Evolutionary conservation across 441 rosid species (phyloP).

Genomic region (Populus trichocarpa): DNA sequence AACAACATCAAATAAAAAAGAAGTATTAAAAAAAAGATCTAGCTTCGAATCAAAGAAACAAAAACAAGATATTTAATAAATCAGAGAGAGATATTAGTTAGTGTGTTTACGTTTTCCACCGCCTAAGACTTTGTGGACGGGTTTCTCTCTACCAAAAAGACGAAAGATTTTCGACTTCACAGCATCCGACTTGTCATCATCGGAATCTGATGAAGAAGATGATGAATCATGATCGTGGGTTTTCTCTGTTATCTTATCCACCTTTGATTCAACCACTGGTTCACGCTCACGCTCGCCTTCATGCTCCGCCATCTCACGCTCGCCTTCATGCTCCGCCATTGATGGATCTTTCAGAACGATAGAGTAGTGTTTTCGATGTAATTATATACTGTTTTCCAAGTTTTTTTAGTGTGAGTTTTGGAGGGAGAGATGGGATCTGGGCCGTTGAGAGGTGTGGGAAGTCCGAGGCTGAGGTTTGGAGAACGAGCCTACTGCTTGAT

Average conservation of each 20-base stretch:
- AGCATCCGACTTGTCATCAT: slow-evolving; percentile 50
- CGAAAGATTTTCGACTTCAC: slow-evolving; percentile 58
- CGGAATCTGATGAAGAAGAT: slow-evolving; percentile 71
- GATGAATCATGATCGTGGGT: slow-evolving; percentile 36
- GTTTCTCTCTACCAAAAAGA: slow-evolving; percentile 82
- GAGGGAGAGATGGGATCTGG: slow-evolving; percentile 14
- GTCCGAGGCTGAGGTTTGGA: slow-evolving; percentile 14
- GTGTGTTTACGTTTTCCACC: slow-evolving; percentile 66
- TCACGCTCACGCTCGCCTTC: slow-evolving; percentile 41
- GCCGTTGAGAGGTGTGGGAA: slow-evolving; percentile 19
- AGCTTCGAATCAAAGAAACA: not conserved
- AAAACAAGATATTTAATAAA: not conserved
- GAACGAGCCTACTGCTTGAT: slow-evolving; percentile 2
- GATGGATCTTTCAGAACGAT: slow-evolving; percentile 1
- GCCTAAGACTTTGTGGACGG: slow-evolving; percentile 82
- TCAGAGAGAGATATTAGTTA: not conserved
- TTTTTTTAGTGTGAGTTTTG: not conserved
- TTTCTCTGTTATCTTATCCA: slow-evolving; percentile 76
- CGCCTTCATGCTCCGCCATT: slow-evolving; percentile 58
- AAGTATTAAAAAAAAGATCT: not conserved
- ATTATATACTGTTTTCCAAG: not conserved
- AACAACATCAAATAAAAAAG: no score
- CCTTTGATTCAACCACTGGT: slow-evolving; percentile 31
- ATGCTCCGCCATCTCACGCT: slow-evolving; percentile 64
- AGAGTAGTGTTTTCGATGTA: not conserved